Base-by-base conservation (phyloP, 306 rosid species). In the Canavalia gladiata region DNA sequence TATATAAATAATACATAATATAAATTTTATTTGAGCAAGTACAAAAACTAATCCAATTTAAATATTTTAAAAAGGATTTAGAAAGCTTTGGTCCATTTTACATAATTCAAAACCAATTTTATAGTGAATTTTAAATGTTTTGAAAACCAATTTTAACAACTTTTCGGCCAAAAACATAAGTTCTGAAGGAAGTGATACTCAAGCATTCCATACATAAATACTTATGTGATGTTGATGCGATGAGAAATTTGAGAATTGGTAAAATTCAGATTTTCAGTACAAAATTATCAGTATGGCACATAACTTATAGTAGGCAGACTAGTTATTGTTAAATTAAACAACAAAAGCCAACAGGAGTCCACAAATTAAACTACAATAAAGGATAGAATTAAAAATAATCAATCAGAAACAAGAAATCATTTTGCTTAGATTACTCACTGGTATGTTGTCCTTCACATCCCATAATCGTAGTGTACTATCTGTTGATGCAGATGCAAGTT, bases 401-500 rank as follows among this genome's bases (percentile, higher is more conserved):
- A 81, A 74, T 13, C 74, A 55, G 43, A 42, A 41, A 39, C 52
- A 70, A 35, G 55, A 47, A 71, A 49, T 1, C 47, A 73, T 54
- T 78, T 62, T 39, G 66, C 49, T 63, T 34, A 79, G 56, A 82
- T 47, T 41, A 88, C 98, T 91, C 85, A 91, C 99, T 0, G 98
- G 90, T 42, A 84, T 1, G 81, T 93, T 90, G 6, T 91, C 96
- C 86, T 88, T 93, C 78, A 95, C 99, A 87, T 95, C 95, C 99
- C 99, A 95, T 56, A 95, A 87, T 76, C 97, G 89, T 68, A 93
- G 59, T 4, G 99, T 93, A 88, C 97, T 91, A 82, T 95, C 99
- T 1, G 99, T 95, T 60, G 98, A 95, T 71, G 99, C 99, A 76
- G 98, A 93, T 29, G 94, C 98, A 80, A 95, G 99, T 88, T 93